Base-by-base conservation (phyloP, 495 filamentous ascomycete species). In the Daldinia caldariorum region DNA sequence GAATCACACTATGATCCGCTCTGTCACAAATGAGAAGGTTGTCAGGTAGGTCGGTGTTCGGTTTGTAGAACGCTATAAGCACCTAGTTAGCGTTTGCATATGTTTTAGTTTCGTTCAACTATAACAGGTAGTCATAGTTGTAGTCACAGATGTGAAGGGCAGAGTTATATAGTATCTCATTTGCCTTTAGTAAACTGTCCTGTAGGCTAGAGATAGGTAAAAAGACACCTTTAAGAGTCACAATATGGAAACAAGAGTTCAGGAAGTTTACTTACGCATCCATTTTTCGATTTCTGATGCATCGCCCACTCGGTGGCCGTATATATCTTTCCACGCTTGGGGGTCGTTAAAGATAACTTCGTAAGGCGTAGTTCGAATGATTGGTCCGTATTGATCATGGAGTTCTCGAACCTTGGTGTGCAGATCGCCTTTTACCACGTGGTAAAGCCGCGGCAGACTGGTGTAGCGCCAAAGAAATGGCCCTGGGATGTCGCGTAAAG, bases 271-370 rank as follows among this genome's bases (percentile, higher is more conserved):
- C 61, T 71, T 63, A 71, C 73, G 60, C 3, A 66, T 32, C 64
- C 67, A 79, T 73, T 79, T 84, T 55, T 61, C 56, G 31, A 76
- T 62, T 62, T 78, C 78, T 35, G 58, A 74, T 69, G 63, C 77
- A 0, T 77, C 73, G 10, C 54, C 69, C 20, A 56, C 67, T 9
- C 73, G 78, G 61, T 84, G 80, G 31, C 83, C 84, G 74, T 83
- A 83, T 50, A 89, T 87, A 39, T 88, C 85, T 58, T 83, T 82
- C 85, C 84, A 89, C 4, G 86, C 87, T 38, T 80, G 73, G 0
- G 84, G 76, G 37, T 79, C 71, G 4, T 70, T 77, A 73, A 81
- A 88, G 0, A 81, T 76, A n/a, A 89, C 78, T 63, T 87, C 82
- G 61, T 85, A 72, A 0, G 87, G 86, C 0, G 80, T 82, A 34